phyloP scores from a whole-genome alignment of 2,329 filamentous ascomycete genomes.

The Cladosporium cucumerinum region DNA sequence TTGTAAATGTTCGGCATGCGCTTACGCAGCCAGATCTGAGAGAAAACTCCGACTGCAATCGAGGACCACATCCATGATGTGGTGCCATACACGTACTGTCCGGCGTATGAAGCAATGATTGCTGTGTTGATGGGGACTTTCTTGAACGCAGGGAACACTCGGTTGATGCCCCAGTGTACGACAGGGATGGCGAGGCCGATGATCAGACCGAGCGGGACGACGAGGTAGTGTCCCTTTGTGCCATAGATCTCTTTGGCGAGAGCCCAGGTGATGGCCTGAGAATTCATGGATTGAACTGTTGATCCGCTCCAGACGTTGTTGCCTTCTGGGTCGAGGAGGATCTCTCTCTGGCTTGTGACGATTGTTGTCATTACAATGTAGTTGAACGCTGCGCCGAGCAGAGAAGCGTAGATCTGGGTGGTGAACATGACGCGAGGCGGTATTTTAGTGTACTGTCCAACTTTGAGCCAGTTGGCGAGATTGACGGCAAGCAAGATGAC shows the following conservation, averaged over 20 bases:
- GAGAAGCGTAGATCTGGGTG: conserved; percentile 55
- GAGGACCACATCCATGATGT: conserved; percentile 18
- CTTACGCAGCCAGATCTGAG: conserved; percentile 15
- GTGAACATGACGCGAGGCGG: conserved; percentile 55
- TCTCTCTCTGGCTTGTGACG: conserved; percentile 17
- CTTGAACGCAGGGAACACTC: not conserved
- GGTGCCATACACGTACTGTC: conserved; percentile 14
- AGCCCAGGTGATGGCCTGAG: conserved; percentile 15
- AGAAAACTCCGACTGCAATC: conserved; percentile 16
- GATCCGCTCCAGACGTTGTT: conserved; percentile 17
- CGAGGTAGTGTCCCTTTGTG: conserved; percentile 12
- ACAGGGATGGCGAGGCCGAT: conserved; percentile 15
- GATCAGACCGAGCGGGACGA: conserved; percentile 15
- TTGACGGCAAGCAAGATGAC: conserved; percentile 52
- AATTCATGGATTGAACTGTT: conserved; percentile 9
- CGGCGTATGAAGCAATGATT: conserved; percentile 17
- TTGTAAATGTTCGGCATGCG: conserved; percentile 16
- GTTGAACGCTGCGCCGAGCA: conserved; percentile 40
- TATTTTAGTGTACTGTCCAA: conserved; percentile 58
- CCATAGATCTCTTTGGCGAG: conserved; percentile 15
- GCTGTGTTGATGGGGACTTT: conserved; percentile 16
- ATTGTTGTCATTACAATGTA: conserved; percentile 12
- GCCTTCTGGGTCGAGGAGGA: conserved; percentile 15
- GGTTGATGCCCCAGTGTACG: not conserved
- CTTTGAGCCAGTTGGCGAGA: conserved; percentile 54